phyloP scores from a whole-genome alignment of 768 basidiomycete genomes.

The Megacollybia marginata region DNA sequence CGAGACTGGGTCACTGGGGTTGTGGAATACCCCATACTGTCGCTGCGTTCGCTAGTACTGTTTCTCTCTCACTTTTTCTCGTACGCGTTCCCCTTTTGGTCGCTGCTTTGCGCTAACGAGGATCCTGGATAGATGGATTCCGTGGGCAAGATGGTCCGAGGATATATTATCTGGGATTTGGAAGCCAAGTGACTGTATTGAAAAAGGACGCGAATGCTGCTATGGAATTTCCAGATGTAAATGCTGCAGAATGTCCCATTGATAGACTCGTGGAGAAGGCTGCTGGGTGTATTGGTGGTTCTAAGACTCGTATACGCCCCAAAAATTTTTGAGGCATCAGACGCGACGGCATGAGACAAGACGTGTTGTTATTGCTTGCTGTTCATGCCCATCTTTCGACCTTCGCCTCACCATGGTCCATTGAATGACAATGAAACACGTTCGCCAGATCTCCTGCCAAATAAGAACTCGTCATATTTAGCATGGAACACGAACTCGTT shows the following conservation, averaged over 20 bases:
- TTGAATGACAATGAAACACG: no score
- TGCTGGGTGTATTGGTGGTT: no score
- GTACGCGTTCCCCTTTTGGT: constrained; percentile 36
- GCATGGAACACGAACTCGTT: no score
- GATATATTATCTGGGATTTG: constrained; percentile 80
- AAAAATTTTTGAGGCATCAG: no score
- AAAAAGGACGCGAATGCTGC: constrained; percentile 55
- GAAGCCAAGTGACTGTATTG: constrained; percentile 53
- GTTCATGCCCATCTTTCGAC: no score
- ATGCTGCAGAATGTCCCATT: constrained; percentile 66
- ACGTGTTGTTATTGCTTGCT: no score
- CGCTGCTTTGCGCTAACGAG: background rate
- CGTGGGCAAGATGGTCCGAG: constrained; percentile 53
- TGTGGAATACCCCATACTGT: constrained; percentile 71
- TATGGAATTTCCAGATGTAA: constrained; percentile 72
- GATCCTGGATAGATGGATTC: constrained; percentile 53
- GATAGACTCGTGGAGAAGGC: constrained; percentile 53
- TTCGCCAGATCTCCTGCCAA: no score
- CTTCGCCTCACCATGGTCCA: no score
- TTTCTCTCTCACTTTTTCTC: constrained; percentile 70
- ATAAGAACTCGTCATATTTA: no score
- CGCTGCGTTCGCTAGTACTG: constrained; percentile 71
- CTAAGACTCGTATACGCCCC: no score
- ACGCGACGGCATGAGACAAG: no score
- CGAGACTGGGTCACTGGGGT: constrained; percentile 53